Evolutionary conservation across 2,329 filamentous ascomycete species (phyloP).

Genomic region (Curvularia sp.): DNA sequence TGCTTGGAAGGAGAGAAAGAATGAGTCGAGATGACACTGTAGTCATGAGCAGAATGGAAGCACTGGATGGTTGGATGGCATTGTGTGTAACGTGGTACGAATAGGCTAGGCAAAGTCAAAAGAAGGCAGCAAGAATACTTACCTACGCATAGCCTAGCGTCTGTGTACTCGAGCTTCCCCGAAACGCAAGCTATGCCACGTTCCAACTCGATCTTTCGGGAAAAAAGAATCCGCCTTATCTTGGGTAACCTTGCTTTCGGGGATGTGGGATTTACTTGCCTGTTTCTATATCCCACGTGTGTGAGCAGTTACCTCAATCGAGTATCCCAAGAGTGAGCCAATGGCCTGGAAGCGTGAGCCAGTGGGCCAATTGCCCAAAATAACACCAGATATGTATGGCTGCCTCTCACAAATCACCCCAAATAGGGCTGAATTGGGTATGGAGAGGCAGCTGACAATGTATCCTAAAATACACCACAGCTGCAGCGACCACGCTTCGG

Average conservation of each 20-base stretch:
- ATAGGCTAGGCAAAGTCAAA: neutral
- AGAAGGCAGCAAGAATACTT: neutral
- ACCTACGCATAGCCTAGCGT: neutral
- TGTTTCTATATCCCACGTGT: neutral
- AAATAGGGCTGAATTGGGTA: slow-evolving; percentile 14
- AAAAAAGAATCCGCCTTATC: neutral
- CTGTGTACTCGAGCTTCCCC: neutral
- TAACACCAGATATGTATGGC: neutral
- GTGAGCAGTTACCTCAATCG: neutral
- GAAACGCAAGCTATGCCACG: neutral
- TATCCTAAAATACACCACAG: slow-evolving; percentile 17
- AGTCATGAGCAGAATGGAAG: neutral
- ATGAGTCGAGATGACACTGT: neutral
- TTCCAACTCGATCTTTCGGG: neutral
- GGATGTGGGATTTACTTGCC: neutral
- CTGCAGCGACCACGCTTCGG: neutral
- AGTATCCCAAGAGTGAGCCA: neutral
- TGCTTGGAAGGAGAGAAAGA: neutral
- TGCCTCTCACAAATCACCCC: neutral
- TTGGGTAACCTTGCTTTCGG: neutral
- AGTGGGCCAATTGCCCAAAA: neutral
- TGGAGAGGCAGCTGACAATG: slow-evolving; percentile 7
- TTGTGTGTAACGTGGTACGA: neutral
- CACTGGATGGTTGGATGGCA: neutral
- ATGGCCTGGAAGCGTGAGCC: neutral